These are phyloP conservation scores for Otatea glauca DNA, from an alignment of 176 grass and related monocot genomes.

Conservation along the genomic window DNA sequence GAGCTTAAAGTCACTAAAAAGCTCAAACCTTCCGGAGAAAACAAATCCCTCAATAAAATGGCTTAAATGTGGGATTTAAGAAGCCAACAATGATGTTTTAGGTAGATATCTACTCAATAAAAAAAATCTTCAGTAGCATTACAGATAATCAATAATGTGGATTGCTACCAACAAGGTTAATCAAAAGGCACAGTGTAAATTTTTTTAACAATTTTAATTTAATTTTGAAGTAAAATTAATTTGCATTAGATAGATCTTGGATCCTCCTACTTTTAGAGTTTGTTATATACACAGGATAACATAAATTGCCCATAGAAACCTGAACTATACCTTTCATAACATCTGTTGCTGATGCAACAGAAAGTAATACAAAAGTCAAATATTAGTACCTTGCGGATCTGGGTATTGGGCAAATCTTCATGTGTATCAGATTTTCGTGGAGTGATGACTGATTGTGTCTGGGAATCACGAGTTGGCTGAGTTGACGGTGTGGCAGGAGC, in stretches of 20 bases:
- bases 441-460: constrained; percentile 42
- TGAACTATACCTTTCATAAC: not conserved
- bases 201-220: not conserved
- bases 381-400: constrained; percentile 87
- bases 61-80: constrained; percentile 2
- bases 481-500: constrained; percentile 45
- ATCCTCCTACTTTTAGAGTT: not conserved
- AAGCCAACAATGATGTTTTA: constrained; percentile 15
- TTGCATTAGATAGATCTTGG: not conserved
- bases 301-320: not conserved
- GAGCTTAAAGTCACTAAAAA: not conserved
- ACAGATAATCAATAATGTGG: not conserved
- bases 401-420: constrained; percentile 85
- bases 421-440: constrained; percentile 50
- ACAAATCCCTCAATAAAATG: not conserved
- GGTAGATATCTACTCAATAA: not conserved
- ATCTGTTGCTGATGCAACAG: not conserved
- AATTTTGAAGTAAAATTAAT: constrained; percentile 16
- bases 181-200: not conserved
- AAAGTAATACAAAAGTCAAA: constrained; percentile 39
- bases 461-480: constrained; percentile 50
- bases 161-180: constrained; percentile 4
- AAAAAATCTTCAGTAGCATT: not conserved
- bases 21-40: constrained; percentile 14
- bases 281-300: not conserved